Conservation (phyloP, 306 rosid genomes). For the Geum urbanum region DNA sequence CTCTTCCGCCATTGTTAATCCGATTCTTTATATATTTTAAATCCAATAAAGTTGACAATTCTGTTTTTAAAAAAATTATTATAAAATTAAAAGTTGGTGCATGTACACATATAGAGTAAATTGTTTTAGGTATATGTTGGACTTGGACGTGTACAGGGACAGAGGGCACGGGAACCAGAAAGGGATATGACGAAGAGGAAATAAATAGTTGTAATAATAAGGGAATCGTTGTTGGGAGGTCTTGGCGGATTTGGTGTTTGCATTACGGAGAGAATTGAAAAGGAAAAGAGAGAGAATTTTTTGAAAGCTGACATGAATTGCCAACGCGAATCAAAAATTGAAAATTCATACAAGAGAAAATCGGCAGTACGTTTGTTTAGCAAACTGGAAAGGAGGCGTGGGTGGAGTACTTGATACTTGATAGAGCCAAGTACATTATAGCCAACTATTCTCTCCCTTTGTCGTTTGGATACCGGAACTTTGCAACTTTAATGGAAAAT, state of each 20-base stretch:
- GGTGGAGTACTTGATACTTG: constrained; percentile 11
- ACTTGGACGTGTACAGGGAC: constrained; percentile 5
- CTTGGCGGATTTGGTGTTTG: constrained; percentile 49
- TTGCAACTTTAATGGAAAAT: constrained; percentile 22
- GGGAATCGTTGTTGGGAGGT: constrained; percentile 26
- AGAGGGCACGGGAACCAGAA: constrained; percentile 31
- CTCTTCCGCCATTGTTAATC: not conserved
- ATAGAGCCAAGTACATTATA: too few relatives aligned
- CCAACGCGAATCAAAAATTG: not conserved
- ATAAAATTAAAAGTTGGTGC: too few relatives aligned
- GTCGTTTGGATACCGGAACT: constrained; percentile 19
- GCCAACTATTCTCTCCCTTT: not conserved
- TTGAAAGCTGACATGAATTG: constrained; percentile 35
- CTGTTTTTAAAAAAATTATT: too few relatives aligned
- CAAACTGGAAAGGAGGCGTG: constrained; percentile 17
- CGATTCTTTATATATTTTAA: not conserved
- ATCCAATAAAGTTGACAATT: not conserved
- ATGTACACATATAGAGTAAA: too few relatives aligned
- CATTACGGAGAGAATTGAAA: constrained; percentile 24
- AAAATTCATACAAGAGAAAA: not conserved
- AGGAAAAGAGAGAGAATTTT: constrained; percentile 29
- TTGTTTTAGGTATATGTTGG: not conserved
- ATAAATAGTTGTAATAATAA: not conserved
- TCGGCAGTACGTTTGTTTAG: constrained; percentile 27
- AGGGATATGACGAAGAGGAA: constrained; percentile 37